phyloP scores from a whole-genome alignment of 495 filamentous ascomycete genomes.

The Lepraria neglecta region DNA sequence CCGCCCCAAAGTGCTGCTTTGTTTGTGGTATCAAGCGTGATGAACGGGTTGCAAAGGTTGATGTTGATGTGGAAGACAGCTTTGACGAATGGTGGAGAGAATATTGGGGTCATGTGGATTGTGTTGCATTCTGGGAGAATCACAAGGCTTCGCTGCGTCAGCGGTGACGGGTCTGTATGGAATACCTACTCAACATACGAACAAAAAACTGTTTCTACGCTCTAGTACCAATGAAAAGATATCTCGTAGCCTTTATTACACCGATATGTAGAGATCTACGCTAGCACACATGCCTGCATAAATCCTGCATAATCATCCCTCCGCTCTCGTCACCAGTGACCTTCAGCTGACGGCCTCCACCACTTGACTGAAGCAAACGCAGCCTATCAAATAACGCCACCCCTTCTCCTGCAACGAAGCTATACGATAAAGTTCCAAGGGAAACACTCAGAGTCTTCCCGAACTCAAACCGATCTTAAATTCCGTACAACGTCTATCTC shows the following conservation, averaged over 20 bases:
- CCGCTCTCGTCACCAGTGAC: background rate
- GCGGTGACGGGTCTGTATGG: slow-evolving; percentile 40
- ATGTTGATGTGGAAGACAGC: slow-evolving; percentile 74
- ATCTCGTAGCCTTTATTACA: background rate
- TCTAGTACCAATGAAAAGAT: background rate
- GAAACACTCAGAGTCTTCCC: background rate
- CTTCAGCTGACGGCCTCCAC: background rate
- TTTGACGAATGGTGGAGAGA: slow-evolving; percentile 96
- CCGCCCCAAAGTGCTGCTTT: slow-evolving; percentile 70
- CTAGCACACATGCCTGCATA: background rate
- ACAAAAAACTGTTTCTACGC: background rate
- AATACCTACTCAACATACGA: background rate
- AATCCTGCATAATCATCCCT: slow-evolving; percentile 1
- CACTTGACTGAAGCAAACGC: too few species aligned
- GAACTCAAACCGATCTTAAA: background rate
- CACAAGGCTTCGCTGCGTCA: slow-evolving; percentile 60
- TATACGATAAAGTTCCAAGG: too few species aligned
- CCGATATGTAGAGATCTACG: too few species aligned
- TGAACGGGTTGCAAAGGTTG: slow-evolving; percentile 69
- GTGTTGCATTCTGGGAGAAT: slow-evolving; percentile 76
- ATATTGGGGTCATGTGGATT: slow-evolving; percentile 77
- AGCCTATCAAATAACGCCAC: too few species aligned
- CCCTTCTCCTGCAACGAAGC: too few species aligned
- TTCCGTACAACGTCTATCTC: background rate
- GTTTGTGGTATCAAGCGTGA: slow-evolving; percentile 84